Base-by-base conservation (phyloP, 257 asterid genomes). In the Jacaranda copaia region DNA sequence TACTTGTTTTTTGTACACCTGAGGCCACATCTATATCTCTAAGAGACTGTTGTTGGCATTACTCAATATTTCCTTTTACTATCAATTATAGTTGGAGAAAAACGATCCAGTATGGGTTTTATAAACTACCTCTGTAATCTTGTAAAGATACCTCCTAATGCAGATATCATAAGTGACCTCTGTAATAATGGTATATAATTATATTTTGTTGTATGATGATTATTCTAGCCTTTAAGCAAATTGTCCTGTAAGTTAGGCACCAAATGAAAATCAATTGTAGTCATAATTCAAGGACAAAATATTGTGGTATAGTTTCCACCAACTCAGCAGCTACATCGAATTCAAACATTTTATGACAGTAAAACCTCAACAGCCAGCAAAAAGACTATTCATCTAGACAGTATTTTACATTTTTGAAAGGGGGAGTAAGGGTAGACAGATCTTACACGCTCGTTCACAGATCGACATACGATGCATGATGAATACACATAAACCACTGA, bases 381-480 rank as follows among this genome's bases (percentile, higher is more conserved):
- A 83, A 60, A 77, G 70, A 49, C 61, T 66, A 57, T 55, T 32
- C 43, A 42, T 42, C 42, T 36, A 68, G 53, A 58, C 43, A 55
- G 25, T 13, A 40, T 49, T 70, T 40, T 14, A 69, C 65, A 60
- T 60, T 49, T 60, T 66, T 10, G 14, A 36, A 60, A 16, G 63
- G 56, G 5, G 35, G 70, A 70, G 12, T 16, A 70, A 72, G 73
- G 42, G 13, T 12, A 39, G 35, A 46, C 59, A 52, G 4, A 61
- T 48, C 60, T 16, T 56, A 32, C 70, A 53, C 13, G 57, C 71
- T 40, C 14, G 42, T 39, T 88, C 84, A 95, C 75, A 91, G 81
- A 83, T 93, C 97, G 46, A 93, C 89, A 63, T 86, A 90, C 0
- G 98, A 96, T 14, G 97, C 97, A 77, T 96, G 99, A 71, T 96